Percentiles rank a stretch among this genome's conserved stretches.
Evolutionary conservation across 148 eudicot genomes (phyloP).

Genomic region (Vaccinium darrowii): DNA sequence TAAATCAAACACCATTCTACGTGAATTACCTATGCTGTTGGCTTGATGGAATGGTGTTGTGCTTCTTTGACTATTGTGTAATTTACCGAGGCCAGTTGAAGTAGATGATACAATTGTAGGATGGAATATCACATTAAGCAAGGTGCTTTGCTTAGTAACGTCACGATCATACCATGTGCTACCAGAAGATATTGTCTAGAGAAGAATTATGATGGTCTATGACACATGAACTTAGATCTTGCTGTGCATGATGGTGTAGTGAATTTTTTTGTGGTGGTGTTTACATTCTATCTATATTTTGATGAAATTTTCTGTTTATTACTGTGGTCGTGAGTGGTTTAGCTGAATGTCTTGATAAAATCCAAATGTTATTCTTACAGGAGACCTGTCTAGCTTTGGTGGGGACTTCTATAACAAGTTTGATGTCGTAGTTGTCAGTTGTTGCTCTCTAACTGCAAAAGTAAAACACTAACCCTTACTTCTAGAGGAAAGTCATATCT

Average conservation of each 20-base stretch:
- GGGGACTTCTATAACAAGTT: constrained; percentile 72
- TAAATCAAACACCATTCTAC: background rate
- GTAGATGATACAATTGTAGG: background rate
- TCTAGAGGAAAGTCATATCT: background rate
- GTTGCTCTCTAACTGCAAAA: constrained; percentile 66
- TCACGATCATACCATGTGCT: background rate
- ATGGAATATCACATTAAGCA: background rate
- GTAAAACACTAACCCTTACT: constrained; percentile 29
- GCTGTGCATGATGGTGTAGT: background rate
- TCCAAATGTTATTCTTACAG: constrained; percentile 31
- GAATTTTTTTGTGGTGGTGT: background rate
- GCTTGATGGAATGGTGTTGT: background rate
- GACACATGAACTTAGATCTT: background rate
- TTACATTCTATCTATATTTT: background rate
- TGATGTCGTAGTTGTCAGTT: constrained; percentile 75
- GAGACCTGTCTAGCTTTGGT: constrained; percentile 58
- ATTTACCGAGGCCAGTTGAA: background rate
- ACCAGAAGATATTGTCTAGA: background rate
- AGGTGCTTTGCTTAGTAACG: background rate
- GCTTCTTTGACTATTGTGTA: background rate
- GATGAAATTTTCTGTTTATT: background rate
- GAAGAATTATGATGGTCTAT: background rate
- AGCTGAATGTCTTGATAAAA: background rate
- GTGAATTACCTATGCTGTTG: background rate
- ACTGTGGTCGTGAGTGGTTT: background rate